Percentiles rank a stretch among this genome's conserved stretches.
These are phyloP conservation scores for Hypoxylon subgilvum DNA, from an alignment of 495 filamentous ascomycete genomes.

Conservation along the genomic window DNA sequence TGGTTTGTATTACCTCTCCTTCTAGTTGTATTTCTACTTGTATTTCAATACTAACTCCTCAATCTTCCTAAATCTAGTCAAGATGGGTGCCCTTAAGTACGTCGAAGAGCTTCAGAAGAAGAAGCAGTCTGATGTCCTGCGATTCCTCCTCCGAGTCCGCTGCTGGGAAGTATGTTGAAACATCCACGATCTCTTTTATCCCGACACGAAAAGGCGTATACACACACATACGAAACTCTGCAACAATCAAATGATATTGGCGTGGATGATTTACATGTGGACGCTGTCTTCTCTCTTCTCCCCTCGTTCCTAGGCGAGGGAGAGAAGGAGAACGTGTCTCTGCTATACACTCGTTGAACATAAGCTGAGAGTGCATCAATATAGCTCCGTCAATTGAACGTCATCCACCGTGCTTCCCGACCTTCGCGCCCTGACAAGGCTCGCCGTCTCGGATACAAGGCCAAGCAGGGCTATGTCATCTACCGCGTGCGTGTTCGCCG, in stretches of 20 bases:
- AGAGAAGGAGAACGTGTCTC: constrained; percentile 45
- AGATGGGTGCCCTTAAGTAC: constrained; percentile 97
- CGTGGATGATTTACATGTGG: constrained; percentile 44
- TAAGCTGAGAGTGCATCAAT: constrained; percentile 99
- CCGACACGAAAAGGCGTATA: constrained; percentile 40
- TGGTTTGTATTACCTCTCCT: constrained; percentile 36
- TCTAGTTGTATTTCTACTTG: not conserved
- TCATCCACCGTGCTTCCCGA: constrained; percentile 97
- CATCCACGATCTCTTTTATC: constrained; percentile 39
- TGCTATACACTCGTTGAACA: constrained; percentile 99
- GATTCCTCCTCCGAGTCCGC: constrained; percentile 98
- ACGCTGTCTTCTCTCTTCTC: constrained; percentile 40
- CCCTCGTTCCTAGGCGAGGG: constrained; percentile 20
- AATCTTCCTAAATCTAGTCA: constrained; percentile 42
- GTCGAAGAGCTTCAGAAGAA: constrained; percentile 99
- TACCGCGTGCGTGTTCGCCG: constrained; percentile 97
- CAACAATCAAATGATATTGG: constrained; percentile 34
- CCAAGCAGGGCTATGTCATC: constrained; percentile 99
- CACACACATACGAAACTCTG: constrained; percentile 42
- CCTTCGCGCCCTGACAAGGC: constrained; percentile 99
- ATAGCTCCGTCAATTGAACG: constrained; percentile 98
- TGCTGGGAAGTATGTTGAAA: constrained; percentile 98
- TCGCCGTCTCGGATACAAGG: constrained; percentile 99
- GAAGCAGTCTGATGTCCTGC: constrained; percentile 99
- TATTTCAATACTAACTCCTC: constrained; percentile 31